phyloP scores from a whole-genome alignment of 1,139 yeast species.

The Wickerhamomyces sp. region DNA sequence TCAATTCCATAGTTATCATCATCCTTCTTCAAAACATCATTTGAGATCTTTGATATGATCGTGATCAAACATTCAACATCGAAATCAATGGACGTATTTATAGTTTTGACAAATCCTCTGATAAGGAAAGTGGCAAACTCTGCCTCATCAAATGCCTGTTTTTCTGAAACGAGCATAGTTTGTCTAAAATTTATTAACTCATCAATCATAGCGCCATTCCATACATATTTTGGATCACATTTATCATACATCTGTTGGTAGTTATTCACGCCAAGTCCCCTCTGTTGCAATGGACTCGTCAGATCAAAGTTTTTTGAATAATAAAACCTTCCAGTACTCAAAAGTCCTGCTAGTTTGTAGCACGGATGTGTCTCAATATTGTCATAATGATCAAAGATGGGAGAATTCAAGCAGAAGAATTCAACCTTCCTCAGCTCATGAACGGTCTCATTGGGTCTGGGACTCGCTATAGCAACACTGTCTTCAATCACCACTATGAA shows the following conservation, averaged over 20 bases:
- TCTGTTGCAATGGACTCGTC: conserved; percentile 55
- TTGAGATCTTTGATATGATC: conserved; percentile 59
- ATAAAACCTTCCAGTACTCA: conserved; percentile 57
- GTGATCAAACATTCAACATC: conserved; percentile 46
- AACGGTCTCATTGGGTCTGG: conserved; percentile 49
- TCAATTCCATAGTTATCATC: conserved; percentile 53
- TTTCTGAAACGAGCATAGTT: conserved; percentile 47
- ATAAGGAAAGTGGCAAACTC: conserved; percentile 55
- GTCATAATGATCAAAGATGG: conserved; percentile 44
- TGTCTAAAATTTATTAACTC: conserved; percentile 58
- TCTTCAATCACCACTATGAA: conserved; percentile 56
- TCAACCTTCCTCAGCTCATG: conserved; percentile 51
- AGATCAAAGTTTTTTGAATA: conserved; percentile 64
- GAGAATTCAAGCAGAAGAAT: conserved; percentile 57
- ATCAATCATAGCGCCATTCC: conserved; percentile 58
- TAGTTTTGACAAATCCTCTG: conserved; percentile 63
- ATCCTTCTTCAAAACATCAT: not conserved
- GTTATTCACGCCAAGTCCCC: conserved; percentile 34
- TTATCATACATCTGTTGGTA: conserved; percentile 35
- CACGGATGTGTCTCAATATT: conserved; percentile 47
- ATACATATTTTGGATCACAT: conserved; percentile 53
- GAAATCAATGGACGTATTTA: conserved; percentile 40
- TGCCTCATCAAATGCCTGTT: conserved; percentile 45
- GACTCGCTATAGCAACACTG: conserved; percentile 54
- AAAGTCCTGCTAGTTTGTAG: conserved; percentile 48